These are phyloP conservation scores for Copromyces sp. DNA, from an alignment of 495 filamentous ascomycete species.

Conservation along the genomic window DNA sequence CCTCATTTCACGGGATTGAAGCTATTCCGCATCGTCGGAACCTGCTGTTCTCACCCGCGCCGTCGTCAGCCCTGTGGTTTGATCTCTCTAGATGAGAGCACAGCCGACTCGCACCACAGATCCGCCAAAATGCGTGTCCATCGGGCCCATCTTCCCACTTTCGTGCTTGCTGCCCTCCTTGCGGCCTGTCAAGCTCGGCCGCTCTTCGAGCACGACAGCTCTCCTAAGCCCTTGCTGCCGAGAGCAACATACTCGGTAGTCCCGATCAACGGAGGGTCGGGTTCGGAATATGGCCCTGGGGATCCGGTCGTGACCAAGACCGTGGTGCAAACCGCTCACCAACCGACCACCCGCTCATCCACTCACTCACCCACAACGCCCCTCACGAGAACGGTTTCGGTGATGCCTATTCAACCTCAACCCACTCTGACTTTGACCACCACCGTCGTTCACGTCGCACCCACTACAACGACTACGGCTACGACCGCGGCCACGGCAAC, in stretches of 20 bases:
- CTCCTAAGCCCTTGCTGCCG: constrained; percentile 4
- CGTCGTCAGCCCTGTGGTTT: not conserved
- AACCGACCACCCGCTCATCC: not conserved
- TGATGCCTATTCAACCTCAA: constrained; percentile 7
- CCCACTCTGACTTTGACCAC: constrained; percentile 7
- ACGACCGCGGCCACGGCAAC: not conserved
- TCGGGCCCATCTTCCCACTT: not conserved
- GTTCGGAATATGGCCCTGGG: not conserved
- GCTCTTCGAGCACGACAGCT: constrained; percentile 3
- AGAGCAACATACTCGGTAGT: constrained; percentile 23
- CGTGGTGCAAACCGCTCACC: constrained; percentile 7
- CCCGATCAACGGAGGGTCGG: constrained; percentile 18
- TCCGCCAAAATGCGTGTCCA: constrained; percentile 13
- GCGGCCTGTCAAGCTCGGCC: constrained; percentile 8
- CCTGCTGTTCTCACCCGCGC: not conserved
- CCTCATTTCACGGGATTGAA: not conserved
- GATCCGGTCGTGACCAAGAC: constrained; percentile 9
- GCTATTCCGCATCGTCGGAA: not conserved
- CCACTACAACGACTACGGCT: not conserved
- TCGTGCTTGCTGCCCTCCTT: constrained; percentile 3
- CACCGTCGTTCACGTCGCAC: not conserved
- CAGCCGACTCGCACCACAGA: not conserved
- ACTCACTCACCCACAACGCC: not conserved
- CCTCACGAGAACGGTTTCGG: constrained; percentile 3
- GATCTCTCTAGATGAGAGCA: not conserved